These are phyloP conservation scores for Solanum stenotomum DNA, from an alignment of 257 asterid genomes.

Conservation along the genomic window DNA sequence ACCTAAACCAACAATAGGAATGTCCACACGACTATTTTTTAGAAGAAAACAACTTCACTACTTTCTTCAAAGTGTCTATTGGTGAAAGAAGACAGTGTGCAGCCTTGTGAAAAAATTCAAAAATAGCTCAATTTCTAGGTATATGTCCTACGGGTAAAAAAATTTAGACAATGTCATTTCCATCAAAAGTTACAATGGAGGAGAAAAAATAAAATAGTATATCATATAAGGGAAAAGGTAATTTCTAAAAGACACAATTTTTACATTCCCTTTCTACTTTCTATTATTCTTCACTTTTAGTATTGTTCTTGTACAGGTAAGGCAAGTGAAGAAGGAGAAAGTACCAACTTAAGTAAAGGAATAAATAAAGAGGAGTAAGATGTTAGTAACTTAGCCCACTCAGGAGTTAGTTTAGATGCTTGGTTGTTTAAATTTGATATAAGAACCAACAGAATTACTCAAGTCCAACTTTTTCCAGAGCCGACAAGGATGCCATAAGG, in stretches of 20 bases:
- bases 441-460: no score
- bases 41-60: conserved; percentile 45
- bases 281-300: neutral
- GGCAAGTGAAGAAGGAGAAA: neutral
- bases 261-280: neutral
- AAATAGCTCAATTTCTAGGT: conserved; percentile 72
- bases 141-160: conserved; percentile 53
- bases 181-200: neutral
- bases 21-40: conserved; percentile 13
- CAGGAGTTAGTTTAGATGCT: no score
- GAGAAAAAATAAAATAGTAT: neutral
- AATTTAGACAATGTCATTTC: neutral
- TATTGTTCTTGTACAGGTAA: neutral
- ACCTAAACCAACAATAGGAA: conserved; percentile 24
- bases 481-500: no score
- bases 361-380: no score
- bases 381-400: no score
- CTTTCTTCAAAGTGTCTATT: conserved; percentile 38
- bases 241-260: neutral
- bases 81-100: conserved; percentile 67
- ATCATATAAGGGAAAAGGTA: neutral
- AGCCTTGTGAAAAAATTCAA: conserved; percentile 71
- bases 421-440: no score
- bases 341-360: no score
- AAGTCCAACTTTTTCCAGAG: no score